A percentile compares a stretch with the other conserved stretches of the same genome.
Conservation (phyloP, 495 filamentous ascomycete genomes). For the Penicillium riverlandense region DNA sequence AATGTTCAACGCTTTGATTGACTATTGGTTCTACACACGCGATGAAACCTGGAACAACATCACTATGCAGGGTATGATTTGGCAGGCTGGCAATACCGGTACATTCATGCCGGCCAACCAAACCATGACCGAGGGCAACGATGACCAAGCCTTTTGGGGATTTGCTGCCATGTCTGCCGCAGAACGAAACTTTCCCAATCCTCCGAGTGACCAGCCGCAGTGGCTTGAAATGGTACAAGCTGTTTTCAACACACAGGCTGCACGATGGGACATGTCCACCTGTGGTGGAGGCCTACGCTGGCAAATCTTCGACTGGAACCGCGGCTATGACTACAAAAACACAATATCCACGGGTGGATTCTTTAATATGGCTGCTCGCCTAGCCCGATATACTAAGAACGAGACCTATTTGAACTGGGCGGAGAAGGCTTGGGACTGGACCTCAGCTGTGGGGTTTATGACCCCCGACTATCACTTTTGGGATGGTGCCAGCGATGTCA, state of each 20-base stretch:
- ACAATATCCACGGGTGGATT: slow-evolving; percentile 74
- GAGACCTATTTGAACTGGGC: slow-evolving; percentile 74
- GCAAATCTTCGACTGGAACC: slow-evolving; percentile 79
- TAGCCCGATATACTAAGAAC: slow-evolving; percentile 72
- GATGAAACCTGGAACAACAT: slow-evolving; percentile 67
- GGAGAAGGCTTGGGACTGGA: slow-evolving; percentile 69
- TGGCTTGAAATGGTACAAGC: slow-evolving; percentile 80
- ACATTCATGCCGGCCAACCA: slow-evolving; percentile 82
- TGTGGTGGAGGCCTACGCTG: slow-evolving; percentile 72
- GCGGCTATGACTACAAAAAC: slow-evolving; percentile 78
- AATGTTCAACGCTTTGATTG: slow-evolving; percentile 68
- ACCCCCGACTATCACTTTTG: slow-evolving; percentile 51
- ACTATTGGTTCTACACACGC: slow-evolving; percentile 80
- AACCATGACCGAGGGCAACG: slow-evolving; percentile 68
- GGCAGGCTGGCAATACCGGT: slow-evolving; percentile 58
- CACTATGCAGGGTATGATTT: slow-evolving; percentile 58
- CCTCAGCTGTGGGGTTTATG: slow-evolving; percentile 53
- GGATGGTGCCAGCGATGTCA: slow-evolving; percentile 53
- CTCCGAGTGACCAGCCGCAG: slow-evolving; percentile 47
- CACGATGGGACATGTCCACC: slow-evolving; percentile 59
- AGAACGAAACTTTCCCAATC: slow-evolving; percentile 64
- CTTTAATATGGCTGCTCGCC: slow-evolving; percentile 69
- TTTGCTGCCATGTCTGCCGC: slow-evolving; percentile 77
- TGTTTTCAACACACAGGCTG: slow-evolving; percentile 67
- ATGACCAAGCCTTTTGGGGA: slow-evolving; percentile 85